Percentiles rank a stretch among this genome's conserved stretches.
These are phyloP conservation scores for Chlorokybus atmophyticus DNA, from an alignment of 139 green algal genomes.

Conservation along the genomic window DNA sequence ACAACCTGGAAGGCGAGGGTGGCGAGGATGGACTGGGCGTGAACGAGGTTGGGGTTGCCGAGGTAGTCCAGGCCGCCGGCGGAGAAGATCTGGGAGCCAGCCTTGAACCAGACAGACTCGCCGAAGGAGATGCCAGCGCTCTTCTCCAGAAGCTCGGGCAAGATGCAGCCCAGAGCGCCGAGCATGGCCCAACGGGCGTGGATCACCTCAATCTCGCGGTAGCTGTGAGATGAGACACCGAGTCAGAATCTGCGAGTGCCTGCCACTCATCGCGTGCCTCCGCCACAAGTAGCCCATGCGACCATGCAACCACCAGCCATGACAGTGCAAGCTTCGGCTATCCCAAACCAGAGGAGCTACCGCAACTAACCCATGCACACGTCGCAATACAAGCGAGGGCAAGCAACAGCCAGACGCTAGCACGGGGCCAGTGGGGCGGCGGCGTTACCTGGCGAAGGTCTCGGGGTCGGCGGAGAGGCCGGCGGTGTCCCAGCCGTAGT, in stretches of 20 bases:
- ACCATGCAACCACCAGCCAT: neutral
- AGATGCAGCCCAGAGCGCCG: conserved; percentile 71
- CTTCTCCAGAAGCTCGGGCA: conserved; percentile 54
- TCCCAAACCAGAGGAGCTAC: too few species aligned
- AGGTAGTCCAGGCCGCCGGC: conserved; percentile 47
- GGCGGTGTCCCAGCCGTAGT: conserved; percentile 93
- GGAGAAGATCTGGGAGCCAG: conserved; percentile 65
- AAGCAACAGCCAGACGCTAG: too few species aligned
- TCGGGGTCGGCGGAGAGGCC: conserved; percentile 87
- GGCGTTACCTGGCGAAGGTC: conserved; percentile 59
- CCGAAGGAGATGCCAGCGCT: conserved; percentile 36
- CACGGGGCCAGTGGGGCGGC: too few species aligned
- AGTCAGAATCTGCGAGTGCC: neutral
- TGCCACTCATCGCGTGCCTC: neutral
- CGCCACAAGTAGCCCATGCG: neutral
- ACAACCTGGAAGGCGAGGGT: conserved; percentile 78
- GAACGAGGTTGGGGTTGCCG: conserved; percentile 81
- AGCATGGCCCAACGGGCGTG: conserved; percentile 84
- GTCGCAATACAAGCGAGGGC: too few species aligned
- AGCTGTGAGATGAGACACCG: neutral
- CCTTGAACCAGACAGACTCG: conserved; percentile 74
- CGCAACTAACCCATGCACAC: too few species aligned
- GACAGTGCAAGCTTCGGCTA: neutral
- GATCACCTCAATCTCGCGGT: conserved; percentile 40
- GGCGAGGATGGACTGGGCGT: conserved; percentile 88